Evolutionary conservation across 306 rosid genomes (phyloP), one percentile per base, ranked within the genome.

Genomic region (Quercus engelmannii): DNA sequence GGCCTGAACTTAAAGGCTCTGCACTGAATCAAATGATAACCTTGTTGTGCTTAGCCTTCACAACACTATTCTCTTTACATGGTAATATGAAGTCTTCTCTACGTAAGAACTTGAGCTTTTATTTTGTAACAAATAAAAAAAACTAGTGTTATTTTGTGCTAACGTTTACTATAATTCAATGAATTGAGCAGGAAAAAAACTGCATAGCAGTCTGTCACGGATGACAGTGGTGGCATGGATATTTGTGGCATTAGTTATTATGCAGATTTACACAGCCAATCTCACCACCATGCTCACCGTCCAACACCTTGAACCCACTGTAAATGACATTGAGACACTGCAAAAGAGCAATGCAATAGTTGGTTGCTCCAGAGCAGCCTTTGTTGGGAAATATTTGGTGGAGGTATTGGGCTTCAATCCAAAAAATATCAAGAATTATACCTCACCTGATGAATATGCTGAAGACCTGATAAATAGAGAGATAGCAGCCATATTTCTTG

Each of bases 171-270:
- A 18, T 41, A n/a, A 30, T 25, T 54, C 28, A 38, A 55, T 73
- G 56, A 46, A 38, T 3, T 73, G 35, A 56, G 5, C 43, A 31
- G 91, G 88, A 8, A 73, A 62, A 0, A 77, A 76, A 81, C 73
- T 85, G 20, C 83, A 81, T 30, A 87, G 75, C 79, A 81, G 79
- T 74, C 75, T 89, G 33, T 85, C 92, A 12, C 25, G 87, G 79
- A 79, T 87, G 83, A 68, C 80, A 51, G 79, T 83, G 89, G 81
- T 87, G 78, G 80, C 79, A 2, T 87, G 92, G 92, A 10, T 87
- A 12, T 89, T 85, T 79, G 75, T 89, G 43, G 85, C 89, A 0
- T 83, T 89, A 1, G 75, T 86, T 72, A 81, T 89, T 21, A 83
- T 83, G 35, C 89, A 89, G 59, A 73, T 79, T 6, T 86, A 88